Conservation (phyloP, 352 stramenopile genomes). For the Phytophthora cryptogea region DNA sequence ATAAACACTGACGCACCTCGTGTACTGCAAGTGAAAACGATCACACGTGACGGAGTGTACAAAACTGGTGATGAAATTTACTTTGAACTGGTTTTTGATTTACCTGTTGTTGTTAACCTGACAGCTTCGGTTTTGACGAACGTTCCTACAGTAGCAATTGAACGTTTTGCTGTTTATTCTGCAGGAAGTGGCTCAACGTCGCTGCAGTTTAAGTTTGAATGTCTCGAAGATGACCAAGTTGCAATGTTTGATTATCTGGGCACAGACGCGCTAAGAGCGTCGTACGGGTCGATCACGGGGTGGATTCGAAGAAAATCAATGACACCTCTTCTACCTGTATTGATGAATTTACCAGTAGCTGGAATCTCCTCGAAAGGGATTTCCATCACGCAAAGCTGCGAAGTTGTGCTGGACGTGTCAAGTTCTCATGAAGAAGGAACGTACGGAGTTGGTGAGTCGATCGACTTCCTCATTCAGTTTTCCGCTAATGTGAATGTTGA, state of each 20-base stretch:
- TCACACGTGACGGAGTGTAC: constrained; percentile 71
- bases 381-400: constrained; percentile 55
- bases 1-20: constrained; percentile 55
- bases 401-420: constrained; percentile 35
- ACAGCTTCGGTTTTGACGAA: constrained; percentile 49
- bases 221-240: constrained; percentile 38
- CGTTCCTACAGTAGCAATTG: constrained; percentile 20
- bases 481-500: constrained; percentile 54
- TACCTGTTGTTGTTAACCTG: constrained; percentile 47
- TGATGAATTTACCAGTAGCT: constrained; percentile 41
- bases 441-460: constrained; percentile 55
- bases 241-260: constrained; percentile 50
- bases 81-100: constrained; percentile 53
- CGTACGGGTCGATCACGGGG: constrained; percentile 47
- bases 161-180: constrained; percentile 50
- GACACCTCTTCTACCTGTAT: constrained; percentile 40
- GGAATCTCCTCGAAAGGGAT: constrained; percentile 61
- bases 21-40: constrained; percentile 45
- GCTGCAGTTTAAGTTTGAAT: constrained; percentile 56
- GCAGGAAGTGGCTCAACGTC: constrained; percentile 51
- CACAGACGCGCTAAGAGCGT: constrained; percentile 38
- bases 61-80: constrained; percentile 49
- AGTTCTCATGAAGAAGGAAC: constrained; percentile 58
- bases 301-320: constrained; percentile 53
- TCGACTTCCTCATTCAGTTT: constrained; percentile 63